Evolutionary conservation across 2,329 filamentous ascomycete genomes (phyloP).

Genomic region (Diaporthe sp.): DNA sequence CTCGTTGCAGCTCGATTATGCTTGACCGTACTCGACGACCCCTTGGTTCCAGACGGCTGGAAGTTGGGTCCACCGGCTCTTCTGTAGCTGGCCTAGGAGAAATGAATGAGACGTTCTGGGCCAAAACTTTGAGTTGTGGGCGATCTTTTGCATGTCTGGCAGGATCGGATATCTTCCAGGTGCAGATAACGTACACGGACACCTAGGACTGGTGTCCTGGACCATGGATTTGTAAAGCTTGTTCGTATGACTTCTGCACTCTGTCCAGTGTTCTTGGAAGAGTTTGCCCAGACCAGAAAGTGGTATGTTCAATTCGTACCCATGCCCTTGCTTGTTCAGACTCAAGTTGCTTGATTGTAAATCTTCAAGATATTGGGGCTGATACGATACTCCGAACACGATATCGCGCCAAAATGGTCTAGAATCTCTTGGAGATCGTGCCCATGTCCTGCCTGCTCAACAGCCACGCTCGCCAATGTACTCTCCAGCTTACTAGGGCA

Average conservation of each 20-base stretch:
- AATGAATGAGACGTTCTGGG: slow-evolving; percentile 52
- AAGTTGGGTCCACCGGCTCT: slow-evolving; percentile 42
- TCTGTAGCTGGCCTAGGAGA: slow-evolving; percentile 53
- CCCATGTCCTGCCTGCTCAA: not conserved
- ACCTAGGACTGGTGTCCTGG: not conserved
- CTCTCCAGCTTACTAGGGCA: not conserved
- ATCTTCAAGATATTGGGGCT: not conserved
- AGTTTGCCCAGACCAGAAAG: not conserved
- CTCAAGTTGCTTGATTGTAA: not conserved
- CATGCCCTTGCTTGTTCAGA: not conserved
- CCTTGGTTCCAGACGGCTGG: slow-evolving; percentile 51
- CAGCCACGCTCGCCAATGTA: not conserved
- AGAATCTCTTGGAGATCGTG: not conserved
- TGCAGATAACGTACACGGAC: not conserved
- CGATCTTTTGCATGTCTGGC: not conserved
- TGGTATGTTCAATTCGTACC: not conserved
- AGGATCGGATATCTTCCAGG: not conserved
- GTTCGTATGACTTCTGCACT: not conserved
- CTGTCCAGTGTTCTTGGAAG: not conserved
- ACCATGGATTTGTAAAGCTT: not conserved
- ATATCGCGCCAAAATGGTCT: not conserved
- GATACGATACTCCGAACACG: not conserved
- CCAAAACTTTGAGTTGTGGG: slow-evolving; percentile 13
- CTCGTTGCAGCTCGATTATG: slow-evolving; percentile 59
- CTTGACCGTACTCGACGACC: slow-evolving; percentile 57